Conservation (phyloP, 768 basidiomycete species). For the Epithele typhae region DNA sequence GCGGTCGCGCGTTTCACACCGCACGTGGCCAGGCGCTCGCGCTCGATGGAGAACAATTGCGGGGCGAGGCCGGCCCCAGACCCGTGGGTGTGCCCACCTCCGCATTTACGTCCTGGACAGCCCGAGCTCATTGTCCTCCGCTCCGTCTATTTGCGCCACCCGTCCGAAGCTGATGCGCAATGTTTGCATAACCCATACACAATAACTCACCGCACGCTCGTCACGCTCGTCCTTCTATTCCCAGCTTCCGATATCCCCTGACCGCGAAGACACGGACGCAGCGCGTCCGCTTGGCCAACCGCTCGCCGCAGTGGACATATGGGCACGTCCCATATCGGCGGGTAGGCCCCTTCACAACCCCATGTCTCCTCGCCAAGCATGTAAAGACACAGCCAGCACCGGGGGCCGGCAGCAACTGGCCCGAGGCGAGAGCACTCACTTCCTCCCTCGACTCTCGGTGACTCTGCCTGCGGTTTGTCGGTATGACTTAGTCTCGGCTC, state of each 20-base stretch:
- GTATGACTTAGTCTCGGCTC: too few species aligned
- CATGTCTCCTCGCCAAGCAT: too few species aligned
- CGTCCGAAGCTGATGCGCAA: slow-evolving; percentile 5
- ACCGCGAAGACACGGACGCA: too few species aligned
- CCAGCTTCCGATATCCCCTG: background rate
- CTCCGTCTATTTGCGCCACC: slow-evolving; percentile 1
- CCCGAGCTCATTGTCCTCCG: slow-evolving; percentile 12
- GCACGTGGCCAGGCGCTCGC: slow-evolving; percentile 24
- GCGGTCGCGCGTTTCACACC: slow-evolving; percentile 15
- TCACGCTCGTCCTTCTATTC: background rate
- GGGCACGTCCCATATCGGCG: background rate
- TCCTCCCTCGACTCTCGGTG: too few species aligned
- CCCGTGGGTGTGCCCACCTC: background rate
- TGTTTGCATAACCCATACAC: slow-evolving; percentile 3
- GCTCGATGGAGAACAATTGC: slow-evolving; percentile 22
- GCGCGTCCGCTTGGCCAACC: too few species aligned
- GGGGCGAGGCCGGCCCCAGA: background rate
- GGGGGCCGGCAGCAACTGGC: too few species aligned
- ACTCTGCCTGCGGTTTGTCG: too few species aligned
- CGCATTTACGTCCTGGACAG: slow-evolving; percentile 20
- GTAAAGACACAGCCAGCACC: too few species aligned
- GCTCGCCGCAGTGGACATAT: too few species aligned
- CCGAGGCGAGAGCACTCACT: too few species aligned
- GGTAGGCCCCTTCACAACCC: too few species aligned
- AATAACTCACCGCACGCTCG: background rate